Conservation (phyloP, 2,329 filamentous ascomycete genomes). For the Clonostachys sp. region DNA sequence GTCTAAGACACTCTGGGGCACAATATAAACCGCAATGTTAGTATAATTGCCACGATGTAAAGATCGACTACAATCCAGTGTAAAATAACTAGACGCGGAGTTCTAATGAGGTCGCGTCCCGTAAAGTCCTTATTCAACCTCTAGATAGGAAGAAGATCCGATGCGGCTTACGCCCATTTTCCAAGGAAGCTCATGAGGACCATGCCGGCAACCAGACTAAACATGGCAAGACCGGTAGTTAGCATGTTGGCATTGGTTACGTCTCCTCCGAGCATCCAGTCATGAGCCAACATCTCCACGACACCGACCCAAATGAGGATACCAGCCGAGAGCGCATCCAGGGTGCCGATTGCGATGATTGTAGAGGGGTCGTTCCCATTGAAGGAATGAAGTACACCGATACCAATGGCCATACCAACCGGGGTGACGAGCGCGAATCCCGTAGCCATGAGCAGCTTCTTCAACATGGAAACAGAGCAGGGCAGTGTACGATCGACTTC, state of each 20-base stretch:
- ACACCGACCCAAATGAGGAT: constrained; percentile 77
- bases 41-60: no score
- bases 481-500: constrained; percentile 9
- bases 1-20: no score
- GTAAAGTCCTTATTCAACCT: no score
- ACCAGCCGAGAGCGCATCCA: constrained; percentile 70
- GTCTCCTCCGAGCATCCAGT: constrained; percentile 57
- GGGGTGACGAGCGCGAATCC: constrained; percentile 70
- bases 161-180: constrained; percentile 61
- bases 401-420: constrained; percentile 75
- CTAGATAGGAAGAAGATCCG: no score
- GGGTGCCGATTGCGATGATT: constrained; percentile 65
- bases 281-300: constrained; percentile 74
- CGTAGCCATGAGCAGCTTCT: constrained; percentile 57
- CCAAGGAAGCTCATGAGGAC: constrained; percentile 68
- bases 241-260: constrained; percentile 33
- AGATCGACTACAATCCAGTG: no score
- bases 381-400: constrained; percentile 65
- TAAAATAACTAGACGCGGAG: no score
- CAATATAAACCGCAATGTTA: no score
- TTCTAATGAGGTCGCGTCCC: no score
- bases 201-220: constrained; percentile 57
- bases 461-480: constrained; percentile 25
- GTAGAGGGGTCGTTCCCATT: constrained; percentile 70
- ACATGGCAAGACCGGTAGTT: constrained; percentile 42